These are phyloP conservation scores for Hypoxylon trugodes DNA, from an alignment of 495 filamentous ascomycete genomes.

Conservation along the genomic window DNA sequence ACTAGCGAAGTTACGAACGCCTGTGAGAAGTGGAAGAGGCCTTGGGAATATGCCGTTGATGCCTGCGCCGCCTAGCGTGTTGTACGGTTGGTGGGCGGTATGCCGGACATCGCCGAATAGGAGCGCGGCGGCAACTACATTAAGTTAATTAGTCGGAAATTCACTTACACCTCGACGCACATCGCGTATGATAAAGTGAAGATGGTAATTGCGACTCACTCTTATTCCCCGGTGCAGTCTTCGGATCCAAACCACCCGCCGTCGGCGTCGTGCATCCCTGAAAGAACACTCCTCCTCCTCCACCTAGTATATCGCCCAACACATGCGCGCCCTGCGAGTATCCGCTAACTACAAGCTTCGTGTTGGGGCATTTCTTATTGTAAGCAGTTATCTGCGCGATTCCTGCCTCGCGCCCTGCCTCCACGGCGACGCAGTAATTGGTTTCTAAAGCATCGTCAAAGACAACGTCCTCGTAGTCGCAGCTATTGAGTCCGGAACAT, in stretches of 20 bases:
- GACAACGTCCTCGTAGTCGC: conserved; percentile 44
- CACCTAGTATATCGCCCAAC: conserved; percentile 30
- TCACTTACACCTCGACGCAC: not conserved
- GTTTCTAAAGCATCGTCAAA: conserved; percentile 27
- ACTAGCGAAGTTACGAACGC: conserved; percentile 14
- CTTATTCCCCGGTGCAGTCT: conserved; percentile 23
- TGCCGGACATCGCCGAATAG: conserved; percentile 39
- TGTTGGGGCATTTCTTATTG: conserved; percentile 33
- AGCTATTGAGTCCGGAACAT: conserved; percentile 31
- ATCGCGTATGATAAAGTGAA: not conserved
- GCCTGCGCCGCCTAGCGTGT: conserved; percentile 25
- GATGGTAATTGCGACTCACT: no score
- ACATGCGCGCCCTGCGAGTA: conserved; percentile 45
- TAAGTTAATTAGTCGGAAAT: not conserved
- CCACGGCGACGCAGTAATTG: conserved; percentile 39
- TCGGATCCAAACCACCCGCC: conserved; percentile 7
- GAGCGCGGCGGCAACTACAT: conserved; percentile 35
- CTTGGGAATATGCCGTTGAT: conserved; percentile 36
- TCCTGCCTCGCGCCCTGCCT: conserved; percentile 27
- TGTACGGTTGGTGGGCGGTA: conserved; percentile 39
- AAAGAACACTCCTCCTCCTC: conserved; percentile 35
- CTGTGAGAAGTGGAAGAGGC: conserved; percentile 16
- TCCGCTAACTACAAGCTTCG: conserved; percentile 40
- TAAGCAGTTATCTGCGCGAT: conserved; percentile 36
- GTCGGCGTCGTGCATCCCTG: conserved; percentile 19